phyloP scores from a whole-genome alignment of 176 grass and related monocot species.

The Oryza glaberrima region DNA sequence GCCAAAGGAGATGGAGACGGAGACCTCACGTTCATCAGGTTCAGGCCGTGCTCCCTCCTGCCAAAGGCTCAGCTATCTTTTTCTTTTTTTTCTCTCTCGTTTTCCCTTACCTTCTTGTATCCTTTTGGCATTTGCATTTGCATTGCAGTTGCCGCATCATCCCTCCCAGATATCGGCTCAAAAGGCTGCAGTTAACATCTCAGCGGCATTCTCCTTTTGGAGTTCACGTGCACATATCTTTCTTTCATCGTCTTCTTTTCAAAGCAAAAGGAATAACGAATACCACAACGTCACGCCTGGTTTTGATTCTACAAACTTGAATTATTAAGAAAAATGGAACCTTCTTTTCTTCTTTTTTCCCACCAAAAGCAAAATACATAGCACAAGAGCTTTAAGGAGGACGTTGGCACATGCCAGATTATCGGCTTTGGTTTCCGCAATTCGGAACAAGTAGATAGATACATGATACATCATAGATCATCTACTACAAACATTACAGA shows the following conservation, averaged over 20 bases:
- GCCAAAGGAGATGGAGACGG: neutral
- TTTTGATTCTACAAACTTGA: neutral
- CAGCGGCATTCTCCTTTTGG: conserved; percentile 13
- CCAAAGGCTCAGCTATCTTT: neutral
- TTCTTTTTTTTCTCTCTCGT: neutral
- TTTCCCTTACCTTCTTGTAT: neutral
- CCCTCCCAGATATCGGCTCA: neutral
- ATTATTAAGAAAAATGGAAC: neutral
- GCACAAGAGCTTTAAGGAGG: too few relatives aligned
- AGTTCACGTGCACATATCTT: neutral
- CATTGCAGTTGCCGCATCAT: neutral
- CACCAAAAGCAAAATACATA: neutral
- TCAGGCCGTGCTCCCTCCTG: too few relatives aligned
- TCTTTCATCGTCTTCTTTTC: neutral
- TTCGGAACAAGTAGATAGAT: neutral
- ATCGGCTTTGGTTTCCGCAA: neutral
- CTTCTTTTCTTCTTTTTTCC: neutral
- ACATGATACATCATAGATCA: neutral
- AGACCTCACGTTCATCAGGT: neutral
- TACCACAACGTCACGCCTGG: neutral
- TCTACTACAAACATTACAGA: neutral
- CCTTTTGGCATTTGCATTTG: neutral
- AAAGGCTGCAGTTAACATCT: conserved; percentile 22
- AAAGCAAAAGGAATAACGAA: neutral
- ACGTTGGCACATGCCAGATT: neutral